Evolutionary conservation across 1,284 basidiomycete species (phyloP).

Genomic region (Microbotryomycetes sp.): DNA sequence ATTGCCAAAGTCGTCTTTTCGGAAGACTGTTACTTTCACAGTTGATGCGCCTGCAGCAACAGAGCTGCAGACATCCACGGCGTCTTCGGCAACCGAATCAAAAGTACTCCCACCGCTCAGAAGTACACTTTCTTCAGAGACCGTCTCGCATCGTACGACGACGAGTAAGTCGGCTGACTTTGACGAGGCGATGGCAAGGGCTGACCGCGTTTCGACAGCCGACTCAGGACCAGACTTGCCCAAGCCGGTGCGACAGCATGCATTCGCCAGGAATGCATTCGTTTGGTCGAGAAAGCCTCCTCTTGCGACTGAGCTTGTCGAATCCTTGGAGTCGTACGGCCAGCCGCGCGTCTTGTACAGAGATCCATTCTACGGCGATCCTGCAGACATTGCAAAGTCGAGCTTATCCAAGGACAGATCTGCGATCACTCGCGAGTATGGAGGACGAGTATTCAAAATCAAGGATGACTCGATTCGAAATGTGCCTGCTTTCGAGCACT

Average conservation of each 20-base stretch:
- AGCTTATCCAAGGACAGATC: background rate
- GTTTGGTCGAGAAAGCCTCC: conserved; percentile 55
- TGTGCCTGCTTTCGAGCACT: conserved; percentile 36
- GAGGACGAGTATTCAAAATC: conserved; percentile 65
- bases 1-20: background rate
- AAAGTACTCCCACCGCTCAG: background rate
- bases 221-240: background rate
- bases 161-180: background rate
- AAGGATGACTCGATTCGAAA: conserved; percentile 45
- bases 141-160: background rate
- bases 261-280: conserved; percentile 42
- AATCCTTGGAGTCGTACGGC: conserved; percentile 50
- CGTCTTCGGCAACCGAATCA: background rate
- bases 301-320: conserved; percentile 48
- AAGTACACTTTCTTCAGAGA: background rate
- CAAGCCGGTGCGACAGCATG: background rate
- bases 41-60: too few relatives aligned
- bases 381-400: conserved; percentile 55
- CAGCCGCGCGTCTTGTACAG: conserved; percentile 62
- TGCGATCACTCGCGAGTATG: conserved; percentile 57
- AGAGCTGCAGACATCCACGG: background rate
- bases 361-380: conserved; percentile 69
- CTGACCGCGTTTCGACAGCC: background rate
- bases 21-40: background rate
- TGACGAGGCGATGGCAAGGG: background rate